A percentile compares a stretch with the other conserved stretches of the same genome.
These are phyloP conservation scores for Litsea cubeba DNA, from an alignment of 164 flowering plant genomes.

Conservation along the genomic window DNA sequence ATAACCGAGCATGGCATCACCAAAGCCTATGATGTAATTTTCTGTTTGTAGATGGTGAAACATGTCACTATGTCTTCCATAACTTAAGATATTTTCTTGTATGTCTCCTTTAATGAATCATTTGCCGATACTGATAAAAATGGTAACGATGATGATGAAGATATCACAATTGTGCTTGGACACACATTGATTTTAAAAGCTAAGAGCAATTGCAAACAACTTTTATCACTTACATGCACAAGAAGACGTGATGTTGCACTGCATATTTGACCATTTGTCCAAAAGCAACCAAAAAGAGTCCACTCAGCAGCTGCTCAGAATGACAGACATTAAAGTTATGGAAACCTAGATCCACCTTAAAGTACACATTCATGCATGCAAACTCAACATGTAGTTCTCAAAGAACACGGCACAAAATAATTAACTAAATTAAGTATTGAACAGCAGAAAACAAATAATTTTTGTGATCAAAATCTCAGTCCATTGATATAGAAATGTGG, in stretches of 20 bases:
- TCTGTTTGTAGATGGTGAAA: no score
- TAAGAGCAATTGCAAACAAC: background rate
- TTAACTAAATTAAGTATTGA: no score
- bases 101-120: no score
- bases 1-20: no score
- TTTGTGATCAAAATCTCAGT: background rate
- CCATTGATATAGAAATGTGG: background rate
- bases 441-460: background rate
- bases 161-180: background rate
- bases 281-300: constrained; percentile 90
- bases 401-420: background rate
- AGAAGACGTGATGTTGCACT: constrained; percentile 97
- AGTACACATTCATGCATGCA: no score
- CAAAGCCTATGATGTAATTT: no score
- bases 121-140: no score
- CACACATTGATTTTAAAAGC: background rate
- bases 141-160: background rate
- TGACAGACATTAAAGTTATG: background rate
- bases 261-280: constrained; percentile 99
- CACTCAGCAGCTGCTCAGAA: constrained; percentile 84
- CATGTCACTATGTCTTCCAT: no score
- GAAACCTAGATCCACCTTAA: background rate
- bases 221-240: constrained; percentile 63
- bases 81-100: no score
- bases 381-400: background rate